Evolutionary conservation across 805 yeast genomes (phyloP).

Genomic region (Wickerhamiella domercqiae): DNA sequence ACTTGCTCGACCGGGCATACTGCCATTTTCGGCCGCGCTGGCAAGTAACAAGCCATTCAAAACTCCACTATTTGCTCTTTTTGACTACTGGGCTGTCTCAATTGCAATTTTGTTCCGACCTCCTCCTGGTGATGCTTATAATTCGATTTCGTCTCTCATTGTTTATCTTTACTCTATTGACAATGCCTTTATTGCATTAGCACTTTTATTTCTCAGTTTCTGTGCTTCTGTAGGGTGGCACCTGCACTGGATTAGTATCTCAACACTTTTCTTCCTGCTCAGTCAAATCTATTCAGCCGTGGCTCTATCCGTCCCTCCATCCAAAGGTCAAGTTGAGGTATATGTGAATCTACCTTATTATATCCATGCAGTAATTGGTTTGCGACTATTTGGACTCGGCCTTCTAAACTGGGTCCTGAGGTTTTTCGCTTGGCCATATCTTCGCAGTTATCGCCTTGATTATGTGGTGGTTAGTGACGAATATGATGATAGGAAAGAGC

Average conservation of each 20-base stretch:
- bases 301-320: conserved; percentile 74
- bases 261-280: conserved; percentile 54
- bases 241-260: conserved; percentile 50
- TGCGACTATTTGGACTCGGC: conserved; percentile 53
- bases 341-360: conserved; percentile 57
- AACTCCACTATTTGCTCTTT: conserved; percentile 57
- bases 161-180: conserved; percentile 71
- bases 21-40: conserved; percentile 59
- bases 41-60: conserved; percentile 59
- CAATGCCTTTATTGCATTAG: conserved; percentile 50
- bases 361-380: conserved; percentile 67
- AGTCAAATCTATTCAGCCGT: conserved; percentile 52
- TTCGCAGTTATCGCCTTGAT: conserved; percentile 18
- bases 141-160: conserved; percentile 61
- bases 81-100: conserved; percentile 67
- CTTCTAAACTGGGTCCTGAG: conserved; percentile 48
- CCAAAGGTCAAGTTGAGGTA: conserved; percentile 30
- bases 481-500: too few species aligned
- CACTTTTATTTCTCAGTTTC: conserved; percentile 43
- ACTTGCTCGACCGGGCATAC: conserved; percentile 64
- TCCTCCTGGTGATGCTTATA: conserved; percentile 79
- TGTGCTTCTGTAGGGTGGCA: conserved; percentile 53
- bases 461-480: conserved; percentile 5
- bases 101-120: conserved; percentile 60
- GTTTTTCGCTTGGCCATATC: conserved; percentile 41